phyloP scores from a whole-genome alignment of 306 rosid species.

The Pterocarpus macrocarpus region DNA sequence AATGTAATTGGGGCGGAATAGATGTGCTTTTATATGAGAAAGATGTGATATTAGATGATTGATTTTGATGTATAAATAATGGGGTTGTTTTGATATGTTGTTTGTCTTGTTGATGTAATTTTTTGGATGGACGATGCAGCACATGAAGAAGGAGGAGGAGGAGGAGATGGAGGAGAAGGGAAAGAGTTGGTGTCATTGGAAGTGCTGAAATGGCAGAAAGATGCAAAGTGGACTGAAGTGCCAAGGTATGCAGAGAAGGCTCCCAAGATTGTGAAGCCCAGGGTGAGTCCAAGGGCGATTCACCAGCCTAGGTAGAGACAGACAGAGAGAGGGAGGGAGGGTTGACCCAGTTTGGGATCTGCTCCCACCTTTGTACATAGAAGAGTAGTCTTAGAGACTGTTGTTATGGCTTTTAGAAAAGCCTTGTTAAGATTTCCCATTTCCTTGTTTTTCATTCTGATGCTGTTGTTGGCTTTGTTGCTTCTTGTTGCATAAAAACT shows the following conservation, averaged over 20 bases:
- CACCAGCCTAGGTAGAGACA: constrained; percentile 85
- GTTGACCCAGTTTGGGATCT: background rate
- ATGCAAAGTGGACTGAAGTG: constrained; percentile 42
- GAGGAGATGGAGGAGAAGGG: constrained; percentile 40
- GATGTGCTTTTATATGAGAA: no score
- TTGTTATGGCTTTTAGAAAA: background rate
- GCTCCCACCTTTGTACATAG: constrained; percentile 24
- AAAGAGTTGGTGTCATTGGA: constrained; percentile 59
- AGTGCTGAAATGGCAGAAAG: constrained; percentile 62
- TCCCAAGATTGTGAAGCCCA: constrained; percentile 71
- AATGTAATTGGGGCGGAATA: background rate
- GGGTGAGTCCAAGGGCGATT: constrained; percentile 79
- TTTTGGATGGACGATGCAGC: constrained; percentile 36
- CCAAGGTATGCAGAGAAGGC: constrained; percentile 72
- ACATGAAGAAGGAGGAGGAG: constrained; percentile 40
- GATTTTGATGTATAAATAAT: background rate
- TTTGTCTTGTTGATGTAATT: background rate
- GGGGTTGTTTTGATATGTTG: background rate
- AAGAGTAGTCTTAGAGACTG: background rate
- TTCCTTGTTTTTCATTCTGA: background rate
- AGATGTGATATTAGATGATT: background rate
- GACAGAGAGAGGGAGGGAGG: constrained; percentile 26
- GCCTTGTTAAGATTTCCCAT: background rate
- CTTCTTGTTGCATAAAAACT: background rate
- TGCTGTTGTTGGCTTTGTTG: background rate